These are phyloP conservation scores for Phytophthora constricta DNA, from an alignment of 352 stramenopile species.

Conservation along the genomic window DNA sequence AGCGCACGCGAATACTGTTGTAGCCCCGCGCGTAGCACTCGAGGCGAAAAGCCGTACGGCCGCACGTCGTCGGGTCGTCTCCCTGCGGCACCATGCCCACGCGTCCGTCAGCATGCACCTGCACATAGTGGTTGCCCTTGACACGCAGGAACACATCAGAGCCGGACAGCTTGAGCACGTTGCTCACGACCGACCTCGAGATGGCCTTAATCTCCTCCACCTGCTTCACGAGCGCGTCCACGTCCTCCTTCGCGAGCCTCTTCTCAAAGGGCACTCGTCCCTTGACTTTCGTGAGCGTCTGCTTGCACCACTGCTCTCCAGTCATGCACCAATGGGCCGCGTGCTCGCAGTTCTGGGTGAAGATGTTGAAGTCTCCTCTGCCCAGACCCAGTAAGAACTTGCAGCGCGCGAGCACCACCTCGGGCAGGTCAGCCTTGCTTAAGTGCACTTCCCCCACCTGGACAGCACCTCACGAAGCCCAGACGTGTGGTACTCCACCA, in stretches of 20 bases:
- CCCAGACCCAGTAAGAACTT: slow-evolving; percentile 84
- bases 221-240: slow-evolving; percentile 71
- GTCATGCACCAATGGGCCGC: slow-evolving; percentile 91
- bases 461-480: slow-evolving; percentile 79
- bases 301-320: slow-evolving; percentile 90
- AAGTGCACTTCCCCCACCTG: slow-evolving; percentile 87
- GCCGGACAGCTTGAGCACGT: slow-evolving; percentile 68
- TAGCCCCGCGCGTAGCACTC: slow-evolving; percentile 83
- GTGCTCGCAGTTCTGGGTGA: slow-evolving; percentile 90
- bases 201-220: slow-evolving; percentile 82
- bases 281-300: slow-evolving; percentile 76
- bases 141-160: slow-evolving; percentile 72
- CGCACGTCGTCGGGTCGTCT: slow-evolving; percentile 50
- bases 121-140: slow-evolving; percentile 74
- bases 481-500: slow-evolving; percentile 89
- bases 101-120: slow-evolving; percentile 52
- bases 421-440: slow-evolving; percentile 80
- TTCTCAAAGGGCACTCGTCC: slow-evolving; percentile 85
- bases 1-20: slow-evolving; percentile 90
- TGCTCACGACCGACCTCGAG: slow-evolving; percentile 70
- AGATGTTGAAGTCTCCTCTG: slow-evolving; percentile 87
- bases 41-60: slow-evolving; percentile 72
- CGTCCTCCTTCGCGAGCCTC: slow-evolving; percentile 72
- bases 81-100: slow-evolving; percentile 62
- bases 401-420: slow-evolving; percentile 84